Evolutionary conservation across 1,284 basidiomycete genomes (phyloP).

Genomic region (Moniliophthora roreri): DNA sequence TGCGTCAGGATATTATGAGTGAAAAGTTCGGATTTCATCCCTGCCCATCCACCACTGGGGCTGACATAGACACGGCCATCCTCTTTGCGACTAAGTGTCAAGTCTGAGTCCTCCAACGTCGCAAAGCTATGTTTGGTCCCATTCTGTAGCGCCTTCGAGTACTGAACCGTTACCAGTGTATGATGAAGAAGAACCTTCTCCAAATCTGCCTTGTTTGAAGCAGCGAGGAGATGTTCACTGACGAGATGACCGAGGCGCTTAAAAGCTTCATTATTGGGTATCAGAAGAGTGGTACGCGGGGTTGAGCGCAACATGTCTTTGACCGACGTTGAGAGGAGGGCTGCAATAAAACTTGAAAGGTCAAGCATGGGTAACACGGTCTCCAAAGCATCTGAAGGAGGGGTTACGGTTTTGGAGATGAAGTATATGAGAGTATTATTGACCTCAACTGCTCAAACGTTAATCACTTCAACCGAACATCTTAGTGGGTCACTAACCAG

Average conservation of each 20-base stretch:
- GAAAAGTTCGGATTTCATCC: slow-evolving; percentile 58
- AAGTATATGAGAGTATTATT: slow-evolving; percentile 89
- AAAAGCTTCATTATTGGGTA: slow-evolving; percentile 90
- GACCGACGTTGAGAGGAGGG: slow-evolving; percentile 82
- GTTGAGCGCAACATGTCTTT: slow-evolving; percentile 68
- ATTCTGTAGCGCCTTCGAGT: slow-evolving; percentile 60
- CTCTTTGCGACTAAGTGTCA: slow-evolving; percentile 53
- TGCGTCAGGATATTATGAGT: slow-evolving; percentile 73
- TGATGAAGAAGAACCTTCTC: slow-evolving; percentile 87
- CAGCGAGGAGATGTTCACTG: slow-evolving; percentile 82
- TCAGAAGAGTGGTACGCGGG: slow-evolving; percentile 80
- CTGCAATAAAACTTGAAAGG: slow-evolving; percentile 88
- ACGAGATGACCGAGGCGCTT: slow-evolving; percentile 81
- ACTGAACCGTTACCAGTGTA: slow-evolving; percentile 76
- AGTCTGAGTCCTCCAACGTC: slow-evolving; percentile 73
- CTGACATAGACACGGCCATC: slow-evolving; percentile 54
- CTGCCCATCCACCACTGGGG: slow-evolving; percentile 75
- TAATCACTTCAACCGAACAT: slow-evolving; percentile 1
- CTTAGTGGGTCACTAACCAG: slow-evolving; percentile 48
- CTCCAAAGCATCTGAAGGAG: slow-evolving; percentile 81
- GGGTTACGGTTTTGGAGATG: slow-evolving; percentile 78
- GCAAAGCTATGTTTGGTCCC: slow-evolving; percentile 69
- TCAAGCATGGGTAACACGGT: slow-evolving; percentile 83
- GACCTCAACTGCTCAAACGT: slow-evolving; percentile 53
- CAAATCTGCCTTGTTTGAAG: slow-evolving; percentile 76